Evolutionary conservation across 768 basidiomycete genomes (phyloP).

Genomic region (Tricholoma hemisulphureum): DNA sequence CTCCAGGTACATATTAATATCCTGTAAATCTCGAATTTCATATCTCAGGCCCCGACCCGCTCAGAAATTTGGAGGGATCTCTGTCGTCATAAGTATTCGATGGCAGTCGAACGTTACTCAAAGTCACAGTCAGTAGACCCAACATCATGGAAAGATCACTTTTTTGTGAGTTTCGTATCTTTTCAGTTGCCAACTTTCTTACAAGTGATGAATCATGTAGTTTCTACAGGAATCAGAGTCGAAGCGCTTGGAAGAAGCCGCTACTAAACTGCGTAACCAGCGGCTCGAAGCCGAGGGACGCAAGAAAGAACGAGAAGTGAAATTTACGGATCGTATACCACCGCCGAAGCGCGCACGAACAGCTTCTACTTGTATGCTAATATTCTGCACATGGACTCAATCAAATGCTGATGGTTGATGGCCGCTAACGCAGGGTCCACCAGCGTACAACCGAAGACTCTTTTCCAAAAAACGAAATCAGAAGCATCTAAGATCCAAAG

Average conservation of each 20-base stretch:
- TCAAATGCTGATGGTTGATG: conserved; percentile 12
- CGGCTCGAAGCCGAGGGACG: conserved; percentile 70
- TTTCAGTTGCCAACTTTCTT: conserved; percentile 9
- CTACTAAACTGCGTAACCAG: conserved; percentile 60
- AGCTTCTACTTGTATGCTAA: conserved; percentile 46
- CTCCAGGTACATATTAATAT: conserved; percentile 43
- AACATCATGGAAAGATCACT: conserved; percentile 67
- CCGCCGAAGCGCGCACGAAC: conserved; percentile 59
- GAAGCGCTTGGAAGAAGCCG: conserved; percentile 60
- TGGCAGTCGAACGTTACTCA: conserved; percentile 48
- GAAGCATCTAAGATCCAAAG: conserved; percentile 70
- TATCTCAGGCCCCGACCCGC: conserved; percentile 5
- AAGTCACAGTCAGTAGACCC: conserved; percentile 42
- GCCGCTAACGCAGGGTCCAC: conserved; percentile 33
- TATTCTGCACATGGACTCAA: conserved; percentile 8
- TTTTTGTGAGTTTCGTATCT: conserved; percentile 49
- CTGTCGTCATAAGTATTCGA: conserved; percentile 60
- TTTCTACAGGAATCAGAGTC: conserved; percentile 57
- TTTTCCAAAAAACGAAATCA: conserved; percentile 74
- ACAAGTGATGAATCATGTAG: conserved; percentile 31
- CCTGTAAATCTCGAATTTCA: conserved; percentile 1
- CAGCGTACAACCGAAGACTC: conserved; percentile 52
- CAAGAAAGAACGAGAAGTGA: conserved; percentile 76
- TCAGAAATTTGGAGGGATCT: conserved; percentile 67
- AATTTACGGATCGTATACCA: conserved; percentile 68